Percentiles rank a stretch among this genome's conserved stretches.
Conservation (phyloP, 108 stramenopile species). For the Licmophora abbreviata region DNA sequence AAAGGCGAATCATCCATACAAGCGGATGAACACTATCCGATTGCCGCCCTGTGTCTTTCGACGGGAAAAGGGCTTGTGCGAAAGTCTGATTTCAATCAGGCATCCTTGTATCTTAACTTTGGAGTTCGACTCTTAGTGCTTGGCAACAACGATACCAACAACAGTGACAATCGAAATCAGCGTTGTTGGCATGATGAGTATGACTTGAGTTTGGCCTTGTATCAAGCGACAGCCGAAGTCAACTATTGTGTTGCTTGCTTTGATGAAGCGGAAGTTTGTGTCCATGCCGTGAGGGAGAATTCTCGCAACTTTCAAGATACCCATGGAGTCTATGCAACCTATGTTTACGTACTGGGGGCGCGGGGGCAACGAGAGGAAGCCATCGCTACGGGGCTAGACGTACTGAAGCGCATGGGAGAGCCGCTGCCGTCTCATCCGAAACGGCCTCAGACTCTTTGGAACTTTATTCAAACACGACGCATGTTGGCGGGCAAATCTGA, state of each 20-base stretch:
- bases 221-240: not conserved
- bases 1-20: too few relatives aligned
- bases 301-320: slow-evolving; percentile 24
- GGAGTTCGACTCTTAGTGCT: not conserved
- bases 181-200: slow-evolving; percentile 5
- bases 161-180: too few relatives aligned
- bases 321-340: slow-evolving; percentile 18
- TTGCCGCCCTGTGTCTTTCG: not conserved
- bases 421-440: slow-evolving; percentile 8
- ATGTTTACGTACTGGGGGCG: slow-evolving; percentile 20
- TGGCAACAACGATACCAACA: too few relatives aligned
- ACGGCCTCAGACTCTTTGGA: not conserved
- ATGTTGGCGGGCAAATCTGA: slow-evolving; percentile 20
- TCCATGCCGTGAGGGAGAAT: too few relatives aligned
- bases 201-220: not conserved
- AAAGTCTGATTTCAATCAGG: not conserved
- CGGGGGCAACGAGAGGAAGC: slow-evolving; percentile 13
- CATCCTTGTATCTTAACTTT: not conserved
- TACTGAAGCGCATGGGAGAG: slow-evolving; percentile 21
- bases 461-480: slow-evolving; percentile 5
- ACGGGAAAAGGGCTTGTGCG: not conserved
- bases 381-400: slow-evolving; percentile 19
- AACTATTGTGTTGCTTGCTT: not conserved
- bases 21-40: slow-evolving; percentile 1
- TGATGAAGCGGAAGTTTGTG: not conserved